Evolutionary conservation across 208 protist genomes (phyloP).

Genomic region (Leishmania aethiopica): DNA sequence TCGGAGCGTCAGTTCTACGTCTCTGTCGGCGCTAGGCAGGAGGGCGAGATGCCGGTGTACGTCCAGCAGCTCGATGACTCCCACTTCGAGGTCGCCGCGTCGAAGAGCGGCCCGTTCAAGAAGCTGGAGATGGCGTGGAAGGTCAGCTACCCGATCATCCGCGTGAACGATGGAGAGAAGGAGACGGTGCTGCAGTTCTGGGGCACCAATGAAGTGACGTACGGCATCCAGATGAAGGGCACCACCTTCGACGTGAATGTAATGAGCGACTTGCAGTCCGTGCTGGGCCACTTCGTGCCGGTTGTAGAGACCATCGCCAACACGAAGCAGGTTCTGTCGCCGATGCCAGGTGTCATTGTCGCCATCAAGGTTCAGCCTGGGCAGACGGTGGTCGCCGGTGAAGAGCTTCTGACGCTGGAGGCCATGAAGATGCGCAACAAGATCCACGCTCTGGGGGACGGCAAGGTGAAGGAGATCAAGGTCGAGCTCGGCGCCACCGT

Average conservation of each 20-base stretch:
- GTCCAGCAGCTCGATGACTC: conserved; percentile 26
- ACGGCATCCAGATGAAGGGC: conserved; percentile 47
- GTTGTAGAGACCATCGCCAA: conserved; percentile 22
- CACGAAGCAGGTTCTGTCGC: conserved; percentile 58
- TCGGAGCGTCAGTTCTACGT: conserved; percentile 25
- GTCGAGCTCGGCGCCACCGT: conserved; percentile 35
- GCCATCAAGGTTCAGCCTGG: conserved; percentile 85
- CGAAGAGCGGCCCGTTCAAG: conserved; percentile 24
- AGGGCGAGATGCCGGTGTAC: conserved; percentile 28
- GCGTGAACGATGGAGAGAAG: conserved; percentile 30
- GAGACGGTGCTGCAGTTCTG: conserved; percentile 46
- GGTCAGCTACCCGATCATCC: conserved; percentile 38
- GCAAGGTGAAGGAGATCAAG: conserved; percentile 41
- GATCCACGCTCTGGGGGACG: conserved; percentile 48
- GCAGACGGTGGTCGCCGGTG: conserved; percentile 79
- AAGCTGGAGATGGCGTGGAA: conserved; percentile 33
- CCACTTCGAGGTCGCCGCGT: conserved; percentile 34
- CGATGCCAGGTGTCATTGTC: conserved; percentile 95
- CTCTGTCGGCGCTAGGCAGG: conserved; percentile 29
- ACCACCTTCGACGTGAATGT: conserved; percentile 46
- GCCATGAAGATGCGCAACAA: conserved; percentile 97
- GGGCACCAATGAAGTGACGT: conserved; percentile 42
- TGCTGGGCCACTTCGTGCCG: conserved; percentile 38
- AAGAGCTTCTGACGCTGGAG: conserved; percentile 92
- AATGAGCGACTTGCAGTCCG: conserved; percentile 33